Evolutionary conservation across 202 grass and related monocot species (phyloP), one percentile per base, ranked within the genome.

Genomic region (Brachypodium distachyon): DNA sequence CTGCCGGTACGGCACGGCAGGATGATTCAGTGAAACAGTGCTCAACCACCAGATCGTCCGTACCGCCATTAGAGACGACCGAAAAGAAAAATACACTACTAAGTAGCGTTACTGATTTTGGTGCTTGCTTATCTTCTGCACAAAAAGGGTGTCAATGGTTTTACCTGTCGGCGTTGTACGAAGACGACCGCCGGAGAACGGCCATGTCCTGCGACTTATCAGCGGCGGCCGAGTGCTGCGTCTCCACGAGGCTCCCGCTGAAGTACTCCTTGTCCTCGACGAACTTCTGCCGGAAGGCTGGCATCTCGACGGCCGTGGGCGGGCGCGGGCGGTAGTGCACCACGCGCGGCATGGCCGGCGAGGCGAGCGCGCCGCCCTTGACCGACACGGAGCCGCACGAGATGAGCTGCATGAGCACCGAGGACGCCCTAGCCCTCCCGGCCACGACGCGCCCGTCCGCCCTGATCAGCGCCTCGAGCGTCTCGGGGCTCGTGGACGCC

Each of bases 381-480:
- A 90, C 87, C 7, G 80, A 82, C 58, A 98, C 84, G 36, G 94
- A 97, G 0, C 96, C 92, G 74, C 96, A 99, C 12, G 96, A 89
- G 67, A 99, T 84, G 44, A 99, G 85, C 65, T 99, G 91, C 87
- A 99, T 96, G 29, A 99, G 87, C 64, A 90, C 70, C n/a, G 82
- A 82, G 2, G 96, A 83, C 51, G 96, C 85, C 72, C 86, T 71
- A 12, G 82, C 47, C 48, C 87, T 77, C 23, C 23, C 61, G 65
- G 70, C 43, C 77, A 79, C 55, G 18, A 79, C 68, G 23, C 44
- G 73, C 2, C 76, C 52, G 37, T 93, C 91, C 18, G 74, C 63
- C 70, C 77, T 91, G 70, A 91, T 82, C 66, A 91, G 81, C 66
- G 79, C 65, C 66, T 91, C 90, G 0, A 97, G 86, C 75, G 86